These are phyloP conservation scores for Cyclocybe aegerita DNA, from an alignment of 768 basidiomycete genomes.

Conservation along the genomic window DNA sequence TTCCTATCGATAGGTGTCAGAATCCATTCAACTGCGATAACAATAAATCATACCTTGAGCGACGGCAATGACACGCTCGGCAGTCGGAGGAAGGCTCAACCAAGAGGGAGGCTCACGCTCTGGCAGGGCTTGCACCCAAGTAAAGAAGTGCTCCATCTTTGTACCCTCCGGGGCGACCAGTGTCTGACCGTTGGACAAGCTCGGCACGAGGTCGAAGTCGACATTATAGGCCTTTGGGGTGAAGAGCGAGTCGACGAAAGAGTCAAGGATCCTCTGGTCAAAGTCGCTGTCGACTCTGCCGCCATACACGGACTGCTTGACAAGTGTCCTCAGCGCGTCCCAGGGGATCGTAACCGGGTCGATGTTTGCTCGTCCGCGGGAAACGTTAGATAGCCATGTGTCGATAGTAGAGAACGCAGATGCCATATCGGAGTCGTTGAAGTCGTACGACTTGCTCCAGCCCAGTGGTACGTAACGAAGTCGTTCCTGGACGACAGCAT, in stretches of 20 bases:
- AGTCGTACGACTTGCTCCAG: conserved; percentile 97
- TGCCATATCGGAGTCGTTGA: conserved; percentile 98
- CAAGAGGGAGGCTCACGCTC: conserved; percentile 94
- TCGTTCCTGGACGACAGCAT: conserved; percentile 95
- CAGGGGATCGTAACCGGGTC: conserved; percentile 92
- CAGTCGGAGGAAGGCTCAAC: conserved; percentile 90
- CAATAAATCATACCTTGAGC: conserved; percentile 67
- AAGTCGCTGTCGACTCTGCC: conserved; percentile 94
- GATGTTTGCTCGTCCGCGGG: conserved; percentile 89
- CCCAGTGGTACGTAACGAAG: conserved; percentile 94
- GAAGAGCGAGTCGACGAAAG: conserved; percentile 91
- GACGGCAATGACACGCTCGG: conserved; percentile 88
- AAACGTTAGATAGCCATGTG: conserved; percentile 76
- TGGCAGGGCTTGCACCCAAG: conserved; percentile 87
- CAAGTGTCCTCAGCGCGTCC: conserved; percentile 88
- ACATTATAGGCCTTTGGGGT: conserved; percentile 88
- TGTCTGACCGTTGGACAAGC: conserved; percentile 50
- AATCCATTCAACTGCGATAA: not conserved
- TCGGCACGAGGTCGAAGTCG: conserved; percentile 86
- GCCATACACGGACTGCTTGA: conserved; percentile 97
- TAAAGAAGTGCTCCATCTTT: conserved; percentile 85
- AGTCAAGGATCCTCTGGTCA: conserved; percentile 89
- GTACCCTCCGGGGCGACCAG: conserved; percentile 88
- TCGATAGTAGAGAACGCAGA: conserved; percentile 93
- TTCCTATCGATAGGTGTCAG: conserved; percentile 47